These are phyloP conservation scores for Psilocybe cyanescens DNA, from an alignment of 768 basidiomycete genomes.

Conservation along the genomic window DNA sequence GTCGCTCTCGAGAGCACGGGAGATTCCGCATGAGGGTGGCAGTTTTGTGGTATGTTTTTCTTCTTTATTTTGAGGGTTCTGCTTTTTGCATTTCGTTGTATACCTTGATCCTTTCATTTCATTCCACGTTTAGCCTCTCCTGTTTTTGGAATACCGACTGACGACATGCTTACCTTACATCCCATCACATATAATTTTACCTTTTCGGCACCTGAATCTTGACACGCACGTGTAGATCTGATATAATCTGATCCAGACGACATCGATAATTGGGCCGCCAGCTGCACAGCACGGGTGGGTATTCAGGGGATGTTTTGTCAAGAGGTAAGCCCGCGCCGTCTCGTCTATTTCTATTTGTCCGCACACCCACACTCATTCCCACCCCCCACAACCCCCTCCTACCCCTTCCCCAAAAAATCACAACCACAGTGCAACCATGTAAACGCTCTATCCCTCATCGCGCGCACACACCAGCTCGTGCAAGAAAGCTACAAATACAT, in stretches of 20 bases:
- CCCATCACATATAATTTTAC: too few relatives aligned
- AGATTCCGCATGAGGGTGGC: conserved; percentile 91
- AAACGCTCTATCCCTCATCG: conserved; percentile 85
- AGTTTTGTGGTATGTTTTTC: conserved; percentile 72
- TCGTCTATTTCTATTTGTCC: too few relatives aligned
- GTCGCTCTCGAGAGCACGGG: conserved; percentile 85
- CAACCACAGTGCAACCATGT: conserved; percentile 83
- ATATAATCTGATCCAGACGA: conserved; percentile 99
- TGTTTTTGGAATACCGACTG: too few relatives aligned
- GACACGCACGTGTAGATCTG: conserved; percentile 57
- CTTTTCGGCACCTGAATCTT: not conserved
- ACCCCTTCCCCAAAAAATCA: not conserved
- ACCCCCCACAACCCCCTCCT: too few relatives aligned
- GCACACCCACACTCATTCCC: not conserved
- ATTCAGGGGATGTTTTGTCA: conserved; percentile 85
- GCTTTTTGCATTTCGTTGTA: too few relatives aligned
- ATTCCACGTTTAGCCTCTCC: too few relatives aligned
- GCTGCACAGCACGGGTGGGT: conserved; percentile 97
- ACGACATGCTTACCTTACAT: too few relatives aligned
- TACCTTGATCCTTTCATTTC: too few relatives aligned
- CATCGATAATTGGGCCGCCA: conserved; percentile 81
- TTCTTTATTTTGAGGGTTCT: not conserved
- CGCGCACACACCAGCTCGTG: conserved; percentile 95
- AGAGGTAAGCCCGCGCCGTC: conserved; percentile 53
- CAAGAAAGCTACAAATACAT: conserved; percentile 97